phyloP scores from a whole-genome alignment of 2,329 filamentous ascomycete species.

The Pseudocercospora vitis region DNA sequence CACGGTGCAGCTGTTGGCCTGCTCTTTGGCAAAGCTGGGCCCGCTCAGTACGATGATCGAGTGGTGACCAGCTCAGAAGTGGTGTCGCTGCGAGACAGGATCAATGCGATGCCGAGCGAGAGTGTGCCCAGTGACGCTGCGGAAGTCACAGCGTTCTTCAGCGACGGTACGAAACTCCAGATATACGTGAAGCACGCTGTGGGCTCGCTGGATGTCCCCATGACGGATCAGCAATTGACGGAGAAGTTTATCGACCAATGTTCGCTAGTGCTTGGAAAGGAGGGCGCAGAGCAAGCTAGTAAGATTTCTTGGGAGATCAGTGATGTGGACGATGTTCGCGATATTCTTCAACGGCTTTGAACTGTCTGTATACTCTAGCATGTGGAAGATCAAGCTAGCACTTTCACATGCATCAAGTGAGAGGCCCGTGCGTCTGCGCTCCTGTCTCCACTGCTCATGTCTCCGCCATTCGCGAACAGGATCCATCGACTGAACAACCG shows the following conservation, averaged over 20 bases:
- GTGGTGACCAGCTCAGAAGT: slow-evolving; percentile 48
- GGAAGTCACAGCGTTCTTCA: slow-evolving; percentile 41
- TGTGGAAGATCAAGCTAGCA: not conserved
- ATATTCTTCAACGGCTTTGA: not conserved
- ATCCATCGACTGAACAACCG: not conserved
- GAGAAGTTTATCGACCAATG: slow-evolving; percentile 55
- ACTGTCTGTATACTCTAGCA: not conserved
- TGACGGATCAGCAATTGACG: slow-evolving; percentile 49
- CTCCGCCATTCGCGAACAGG: not conserved
- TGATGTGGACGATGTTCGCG: slow-evolving; percentile 23
- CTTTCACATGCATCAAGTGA: not conserved
- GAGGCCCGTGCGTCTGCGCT: not conserved
- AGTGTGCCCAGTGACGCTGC: slow-evolving; percentile 47
- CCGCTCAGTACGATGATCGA: slow-evolving; percentile 52
- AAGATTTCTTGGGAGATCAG: slow-evolving; percentile 29
- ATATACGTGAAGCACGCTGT: slow-evolving; percentile 54
- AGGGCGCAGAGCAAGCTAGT: slow-evolving; percentile 28
- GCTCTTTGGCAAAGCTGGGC: slow-evolving; percentile 53
- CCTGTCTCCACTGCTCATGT: not conserved
- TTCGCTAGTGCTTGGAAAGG: slow-evolving; percentile 43
- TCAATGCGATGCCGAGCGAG: slow-evolving; percentile 47
- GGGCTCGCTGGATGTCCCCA: slow-evolving; percentile 51
- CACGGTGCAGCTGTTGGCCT: slow-evolving; percentile 55
- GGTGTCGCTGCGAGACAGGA: slow-evolving; percentile 46
- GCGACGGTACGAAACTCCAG: slow-evolving; percentile 41